phyloP scores from a whole-genome alignment of 805 yeast genomes.

The Wickerhamiella shivajii region DNA sequence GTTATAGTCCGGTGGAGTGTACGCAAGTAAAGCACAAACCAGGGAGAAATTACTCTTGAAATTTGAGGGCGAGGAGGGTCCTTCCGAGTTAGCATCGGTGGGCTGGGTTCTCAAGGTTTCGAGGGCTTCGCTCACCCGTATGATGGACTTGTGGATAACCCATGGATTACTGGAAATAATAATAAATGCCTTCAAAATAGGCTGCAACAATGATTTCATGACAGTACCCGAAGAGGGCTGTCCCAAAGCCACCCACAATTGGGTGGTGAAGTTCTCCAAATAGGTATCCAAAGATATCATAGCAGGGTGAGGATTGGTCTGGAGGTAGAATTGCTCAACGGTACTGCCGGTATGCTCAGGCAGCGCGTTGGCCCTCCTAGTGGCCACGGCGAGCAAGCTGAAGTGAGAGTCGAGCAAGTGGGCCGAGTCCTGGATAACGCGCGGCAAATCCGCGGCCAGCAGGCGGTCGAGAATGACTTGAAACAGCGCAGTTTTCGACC shows the following conservation, averaged over 20 bases:
- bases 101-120: too few relatives aligned
- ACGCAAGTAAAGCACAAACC: too few relatives aligned
- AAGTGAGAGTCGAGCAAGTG: conserved; percentile 1
- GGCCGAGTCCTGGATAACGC: conserved; percentile 5
- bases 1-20: too few relatives aligned
- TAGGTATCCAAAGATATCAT: conserved; percentile 1
- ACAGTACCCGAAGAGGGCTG: conserved; percentile 5
- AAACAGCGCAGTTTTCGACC: too few relatives aligned
- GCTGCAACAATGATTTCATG: conserved; percentile 4
- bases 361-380: neutral
- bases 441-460: neutral
- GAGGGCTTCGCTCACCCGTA: too few relatives aligned
- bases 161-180: conserved; percentile 4
- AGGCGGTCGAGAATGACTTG: too few relatives aligned
- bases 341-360: neutral
- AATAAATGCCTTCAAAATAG: neutral
- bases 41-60: too few relatives aligned
- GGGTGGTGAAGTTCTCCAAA: conserved; percentile 2
- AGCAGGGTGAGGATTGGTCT: conserved; percentile 3
- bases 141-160: conserved; percentile 2
- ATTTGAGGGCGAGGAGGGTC: too few relatives aligned
- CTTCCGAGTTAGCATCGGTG: too few relatives aligned
- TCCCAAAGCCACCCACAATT: conserved; percentile 6
- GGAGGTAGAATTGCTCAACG: conserved; percentile 4
- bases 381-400: conserved; percentile 4